phyloP scores from a whole-genome alignment of 495 filamentous ascomycete genomes.

The Copromyces sp. region DNA sequence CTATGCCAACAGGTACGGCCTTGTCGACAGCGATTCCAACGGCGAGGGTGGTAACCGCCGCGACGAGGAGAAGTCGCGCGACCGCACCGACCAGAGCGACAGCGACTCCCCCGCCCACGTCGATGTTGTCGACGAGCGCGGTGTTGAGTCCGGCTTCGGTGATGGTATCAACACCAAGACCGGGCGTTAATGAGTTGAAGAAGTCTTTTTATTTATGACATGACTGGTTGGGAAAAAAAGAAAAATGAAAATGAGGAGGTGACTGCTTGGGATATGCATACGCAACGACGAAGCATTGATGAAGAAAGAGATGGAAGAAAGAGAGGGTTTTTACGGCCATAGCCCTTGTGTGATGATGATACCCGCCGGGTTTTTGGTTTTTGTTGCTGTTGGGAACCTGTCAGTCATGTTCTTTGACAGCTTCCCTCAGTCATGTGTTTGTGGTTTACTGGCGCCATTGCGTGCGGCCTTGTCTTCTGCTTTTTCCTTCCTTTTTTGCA shows the following conservation, averaged over 20 bases:
- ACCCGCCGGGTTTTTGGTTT: neutral
- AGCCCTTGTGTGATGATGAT: neutral
- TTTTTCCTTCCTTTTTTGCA: neutral
- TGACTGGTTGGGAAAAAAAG: neutral
- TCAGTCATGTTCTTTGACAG: neutral
- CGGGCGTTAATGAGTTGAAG: neutral
- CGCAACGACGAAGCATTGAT: neutral
- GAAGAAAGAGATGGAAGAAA: neutral
- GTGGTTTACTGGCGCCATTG: neutral
- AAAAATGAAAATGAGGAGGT: neutral
- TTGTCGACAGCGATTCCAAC: conserved; percentile 17
- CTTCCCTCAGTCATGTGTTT: neutral
- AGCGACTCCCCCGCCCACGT: neutral
- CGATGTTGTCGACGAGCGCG: conserved; percentile 6
- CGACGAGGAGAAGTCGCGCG: conserved; percentile 6
- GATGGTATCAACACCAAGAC: conserved; percentile 1
- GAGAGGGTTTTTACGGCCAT: neutral
- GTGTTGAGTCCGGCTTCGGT: conserved; percentile 6
- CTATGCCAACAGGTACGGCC: conserved; percentile 52
- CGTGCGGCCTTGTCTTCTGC: neutral
- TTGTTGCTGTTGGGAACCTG: neutral
- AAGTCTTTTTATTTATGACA: neutral
- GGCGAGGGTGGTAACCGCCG: neutral
- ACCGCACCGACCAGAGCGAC: neutral
- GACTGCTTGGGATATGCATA: neutral